Percentiles rank a stretch among this genome's conserved stretches.
phyloP scores from a whole-genome alignment of 352 stramenopile genomes.

The Globisporangium rhizosaccharum region DNA sequence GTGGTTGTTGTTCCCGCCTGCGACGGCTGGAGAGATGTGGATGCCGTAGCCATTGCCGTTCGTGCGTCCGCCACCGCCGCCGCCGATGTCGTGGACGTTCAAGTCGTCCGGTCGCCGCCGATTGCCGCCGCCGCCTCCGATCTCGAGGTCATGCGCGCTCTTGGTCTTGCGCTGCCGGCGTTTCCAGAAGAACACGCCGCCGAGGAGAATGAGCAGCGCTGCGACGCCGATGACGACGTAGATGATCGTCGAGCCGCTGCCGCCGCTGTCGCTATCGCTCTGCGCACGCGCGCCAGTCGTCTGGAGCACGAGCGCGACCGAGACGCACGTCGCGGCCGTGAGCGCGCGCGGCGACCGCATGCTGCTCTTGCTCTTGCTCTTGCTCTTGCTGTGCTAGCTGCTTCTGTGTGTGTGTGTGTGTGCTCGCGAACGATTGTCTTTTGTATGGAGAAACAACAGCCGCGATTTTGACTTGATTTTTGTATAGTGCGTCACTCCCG shows the following conservation, averaged over 20 bases:
- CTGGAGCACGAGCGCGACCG: constrained; percentile 10
- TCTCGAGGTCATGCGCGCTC: background rate
- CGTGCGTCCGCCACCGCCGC: background rate
- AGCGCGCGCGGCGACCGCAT: constrained; percentile 10
- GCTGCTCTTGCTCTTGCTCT: background rate
- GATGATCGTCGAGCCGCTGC: constrained; percentile 36
- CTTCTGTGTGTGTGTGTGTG: background rate
- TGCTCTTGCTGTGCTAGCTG: background rate
- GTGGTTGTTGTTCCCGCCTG: background rate
- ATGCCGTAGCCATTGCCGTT: constrained; percentile 14
- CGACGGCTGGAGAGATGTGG: constrained; percentile 13
- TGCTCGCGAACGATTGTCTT: background rate
- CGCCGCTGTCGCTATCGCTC: constrained; percentile 9
- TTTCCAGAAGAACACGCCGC: constrained; percentile 47
- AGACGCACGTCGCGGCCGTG: background rate
- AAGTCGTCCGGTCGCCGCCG: background rate
- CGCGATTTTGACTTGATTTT: no score
- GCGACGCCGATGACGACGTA: constrained; percentile 55
- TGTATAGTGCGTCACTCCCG: no score
- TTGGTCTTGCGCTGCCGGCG: constrained; percentile 31
- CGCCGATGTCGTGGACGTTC: constrained; percentile 4
- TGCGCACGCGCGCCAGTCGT: constrained; percentile 2
- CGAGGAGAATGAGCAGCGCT: constrained; percentile 40
- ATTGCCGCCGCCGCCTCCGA: background rate
- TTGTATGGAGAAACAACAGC: no score